Base-by-base conservation (phyloP, 2,329 filamentous ascomycete species). In the Sphaerulina populicola region DNA sequence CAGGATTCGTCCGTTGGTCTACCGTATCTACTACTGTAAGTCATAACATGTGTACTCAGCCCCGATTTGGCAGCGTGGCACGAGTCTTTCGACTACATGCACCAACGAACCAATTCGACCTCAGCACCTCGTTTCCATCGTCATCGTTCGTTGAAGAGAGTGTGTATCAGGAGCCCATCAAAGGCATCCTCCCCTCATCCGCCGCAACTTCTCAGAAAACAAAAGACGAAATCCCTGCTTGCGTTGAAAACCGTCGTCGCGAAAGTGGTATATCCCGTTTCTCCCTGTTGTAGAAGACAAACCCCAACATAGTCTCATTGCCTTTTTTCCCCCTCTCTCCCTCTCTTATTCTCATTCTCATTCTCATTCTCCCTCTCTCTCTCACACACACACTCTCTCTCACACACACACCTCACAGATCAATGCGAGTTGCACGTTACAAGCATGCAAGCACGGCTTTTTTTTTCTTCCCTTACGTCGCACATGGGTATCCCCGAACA, bases 251-350 rank as follows among this genome's bases (percentile, higher is more conserved):
- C 31, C 36, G 40, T 29, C 45, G 39, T 44, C 39, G 27, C 48
- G 56, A 56, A 53, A 58, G 56, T 56, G 56, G 56, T 58, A 58
- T 58, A 58, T 58, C 49, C 51, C 49, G 38, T 39, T 49, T 46
- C 41, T 42, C 42, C 43, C 29, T 44, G 42, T 35, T 33, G 38
- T 36, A 33, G 21, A 18, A 30, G 31, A 23, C n/a, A 37, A 15
- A 14, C 4, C 44, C 18, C 36, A 40, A 18, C 21, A 47, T 27
- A 27, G 23, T 27, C 6, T 27, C 23, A 27, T 27, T 27, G 23
- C 23, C 23, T 27, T 27, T 27, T 27, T 6, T 5, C 18, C 18
- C 18, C 4, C 18, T 18, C 18, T 18, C 18, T 3, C 18, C 4
- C 18, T 18, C 18, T n/a, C n/a, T n/a, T n/a, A n/a, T n/a, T n/a